Evolutionary conservation across 345 rosid genomes (phyloP), one percentile per base, ranked within the genome.

Genomic region (Lumnitzera racemosa): DNA sequence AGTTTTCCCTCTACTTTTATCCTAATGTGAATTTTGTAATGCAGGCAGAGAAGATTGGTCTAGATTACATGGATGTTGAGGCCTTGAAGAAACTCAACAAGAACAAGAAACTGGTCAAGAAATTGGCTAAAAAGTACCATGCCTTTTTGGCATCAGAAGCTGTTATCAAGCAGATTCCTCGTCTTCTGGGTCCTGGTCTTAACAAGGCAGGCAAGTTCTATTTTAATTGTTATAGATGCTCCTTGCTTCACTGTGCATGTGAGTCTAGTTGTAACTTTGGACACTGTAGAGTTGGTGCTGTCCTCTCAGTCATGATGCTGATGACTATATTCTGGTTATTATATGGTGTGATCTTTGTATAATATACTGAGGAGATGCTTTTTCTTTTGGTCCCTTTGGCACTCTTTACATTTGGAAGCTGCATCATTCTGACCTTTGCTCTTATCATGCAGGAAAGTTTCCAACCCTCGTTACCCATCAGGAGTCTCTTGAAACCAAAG

Each of bases 131-230:
- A 86, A 83, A 81, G 59, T 86, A 73, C 64, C 94, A 83, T 47
- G 94, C 94, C 69, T 81, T 86, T 65, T 80, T 83, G 63, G 89
- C 94, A 46, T 86, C 94, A 46, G 94, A 86, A 70, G 80, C 94
- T 61, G 85, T 86, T 31, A 86, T 86, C 49, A 83, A 83, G 78
- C 92, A 86, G 80, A 83, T 86, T 65, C 92, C 89, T 14, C 89
- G 89, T 73, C 84, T 86, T 62, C 67, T 86, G 47, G 94, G 94
- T 43, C 94, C 90, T 8, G 94, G 94, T 78, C 90, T 83, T 56
- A 86, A 86, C 87, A 86, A 86, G 67, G 94, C 90, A 74, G 94
- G 90, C 84, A 78, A 78, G 89, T 74, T 2, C 59, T 24, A 15
- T 43, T 1, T 36, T 36, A 52, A 15, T 16, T 16, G 20, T 23